Evolutionary conservation across 2,329 filamentous ascomycete genomes (phyloP).

Genomic region (Pezicula radicicola): DNA sequence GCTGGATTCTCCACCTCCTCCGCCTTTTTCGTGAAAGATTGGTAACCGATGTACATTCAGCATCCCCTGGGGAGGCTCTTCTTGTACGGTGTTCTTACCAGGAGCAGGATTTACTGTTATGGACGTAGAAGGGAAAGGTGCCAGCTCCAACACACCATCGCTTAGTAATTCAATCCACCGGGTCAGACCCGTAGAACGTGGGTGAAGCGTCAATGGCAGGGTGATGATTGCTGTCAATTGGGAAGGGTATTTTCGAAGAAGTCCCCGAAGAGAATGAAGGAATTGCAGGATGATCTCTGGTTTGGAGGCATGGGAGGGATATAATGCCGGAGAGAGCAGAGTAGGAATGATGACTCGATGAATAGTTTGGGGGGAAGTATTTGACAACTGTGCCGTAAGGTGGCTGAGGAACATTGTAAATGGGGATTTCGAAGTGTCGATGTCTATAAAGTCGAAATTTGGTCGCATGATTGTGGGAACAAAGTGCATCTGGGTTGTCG

Average conservation of each 20-base stretch:
- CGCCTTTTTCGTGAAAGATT: conserved; percentile 83
- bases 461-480: conserved; percentile 37
- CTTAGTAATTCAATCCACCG: conserved; percentile 82
- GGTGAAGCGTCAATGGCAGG: conserved; percentile 76
- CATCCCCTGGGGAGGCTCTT: conserved; percentile 82
- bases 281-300: conserved; percentile 77
- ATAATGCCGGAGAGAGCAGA: conserved; percentile 82
- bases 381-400: conserved; percentile 52
- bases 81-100: conserved; percentile 50
- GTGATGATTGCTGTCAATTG: conserved; percentile 72
- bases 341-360: conserved; percentile 85
- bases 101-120: conserved; percentile 38
- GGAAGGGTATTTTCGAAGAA: conserved; percentile 65
- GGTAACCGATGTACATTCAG: conserved; percentile 80
- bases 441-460: conserved; percentile 22
- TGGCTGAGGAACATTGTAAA: conserved; percentile 63
- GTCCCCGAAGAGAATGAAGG: conserved; percentile 70
- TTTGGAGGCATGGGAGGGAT: conserved; percentile 65
- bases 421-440: conserved; percentile 41
- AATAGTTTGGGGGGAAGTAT: conserved; percentile 56
- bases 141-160: conserved; percentile 84
- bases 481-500: conserved; percentile 48
- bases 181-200: conserved; percentile 70
- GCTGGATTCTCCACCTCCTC: conserved; percentile 65
- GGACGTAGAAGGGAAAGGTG: conserved; percentile 62